Evolutionary conservation across 2,329 filamentous ascomycete species (phyloP), one percentile per base, ranked within the genome.

Genomic region (Ceratocystis cubensis): DNA sequence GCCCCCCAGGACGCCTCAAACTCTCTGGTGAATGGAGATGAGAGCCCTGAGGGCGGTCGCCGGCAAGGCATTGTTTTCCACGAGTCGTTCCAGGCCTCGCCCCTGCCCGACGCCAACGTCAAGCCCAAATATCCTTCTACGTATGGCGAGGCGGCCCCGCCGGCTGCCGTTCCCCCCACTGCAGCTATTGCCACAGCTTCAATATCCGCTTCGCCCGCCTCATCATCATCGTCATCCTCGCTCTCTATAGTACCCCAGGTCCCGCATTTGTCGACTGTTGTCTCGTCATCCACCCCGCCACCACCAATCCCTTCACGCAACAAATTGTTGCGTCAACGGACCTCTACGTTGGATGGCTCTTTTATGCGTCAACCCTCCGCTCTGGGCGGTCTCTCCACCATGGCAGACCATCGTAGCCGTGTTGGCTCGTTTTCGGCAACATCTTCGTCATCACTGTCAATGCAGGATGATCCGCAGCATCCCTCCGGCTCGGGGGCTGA

Each of bases 361-460:
- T 68, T 61, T 25, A 44, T 64, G 25, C 66, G 77, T 81, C 73
- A 78, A 82, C 50, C 79, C 78, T 65, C 78, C 81, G 61, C 73
- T 74, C 61, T 68, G 72, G 64, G 73, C 73, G 20, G 65, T 44
- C 44, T 72, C 76, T 13, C 72, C 75, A 45, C 56, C 28, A 72
- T 75, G n/a, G 70, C 74, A 45, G 82, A 84, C 67, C 80, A 77
- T 70, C 82, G 87, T 64, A 83, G 86, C 71, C 81, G 87, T 64
- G 83, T 90, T 56, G 86, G 87, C 63, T 90, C 88, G 33, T 83
- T 90, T 71, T 86, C 87, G 45, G 80, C 84, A 6, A 72, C 66
- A 17, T 64, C 69, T 44, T 76, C 79, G 3, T 82, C 84, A 3
- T 82, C 84, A 3, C 78, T 82, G 61, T 78, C 79, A 63, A 78